Percentiles rank a stretch among this genome's conserved stretches.
Evolutionary conservation across 805 yeast species (phyloP).

Genomic region (Pichia cephalocereana): DNA sequence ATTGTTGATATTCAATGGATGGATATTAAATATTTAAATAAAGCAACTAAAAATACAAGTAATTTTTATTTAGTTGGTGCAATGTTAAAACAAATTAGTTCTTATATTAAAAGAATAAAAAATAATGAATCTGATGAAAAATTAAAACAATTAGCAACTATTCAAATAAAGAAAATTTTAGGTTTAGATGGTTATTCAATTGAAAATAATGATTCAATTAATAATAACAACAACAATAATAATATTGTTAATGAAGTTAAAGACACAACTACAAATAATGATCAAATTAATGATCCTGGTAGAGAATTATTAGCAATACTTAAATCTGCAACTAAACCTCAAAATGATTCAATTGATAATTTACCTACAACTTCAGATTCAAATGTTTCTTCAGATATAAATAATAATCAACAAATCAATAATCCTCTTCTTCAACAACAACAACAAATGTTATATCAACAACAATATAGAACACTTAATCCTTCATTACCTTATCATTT

Average conservation of each 20-base stretch:
- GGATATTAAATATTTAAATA: conserved; percentile 39
- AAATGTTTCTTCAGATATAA: no score
- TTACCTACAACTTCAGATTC: neutral
- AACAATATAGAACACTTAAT: neutral
- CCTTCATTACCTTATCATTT: neutral
- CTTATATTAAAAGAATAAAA: conserved; percentile 50
- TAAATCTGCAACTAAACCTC: conserved; percentile 34
- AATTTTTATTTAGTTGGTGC: conserved; percentile 38
- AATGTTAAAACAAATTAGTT: conserved; percentile 40
- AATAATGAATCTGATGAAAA: conserved; percentile 43
- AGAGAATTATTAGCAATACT: conserved; percentile 64
- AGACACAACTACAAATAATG: no score
- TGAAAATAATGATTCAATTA: conserved; percentile 11
- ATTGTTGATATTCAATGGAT: conserved; percentile 78
- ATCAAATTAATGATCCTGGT: conserved; percentile 50
- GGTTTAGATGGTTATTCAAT: conserved; percentile 37
- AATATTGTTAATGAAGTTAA: no score
- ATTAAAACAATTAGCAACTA: conserved; percentile 54
- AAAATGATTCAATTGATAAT: neutral
- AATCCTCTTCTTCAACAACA: neutral
- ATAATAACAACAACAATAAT: no score
- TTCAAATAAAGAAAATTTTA: conserved; percentile 52
- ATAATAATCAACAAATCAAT: neutral
- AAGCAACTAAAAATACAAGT: conserved; percentile 24
- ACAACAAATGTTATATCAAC: conserved; percentile 9